Base-by-base conservation (phyloP, 345 rosid genomes). In the Aquilaria sinensis region DNA sequence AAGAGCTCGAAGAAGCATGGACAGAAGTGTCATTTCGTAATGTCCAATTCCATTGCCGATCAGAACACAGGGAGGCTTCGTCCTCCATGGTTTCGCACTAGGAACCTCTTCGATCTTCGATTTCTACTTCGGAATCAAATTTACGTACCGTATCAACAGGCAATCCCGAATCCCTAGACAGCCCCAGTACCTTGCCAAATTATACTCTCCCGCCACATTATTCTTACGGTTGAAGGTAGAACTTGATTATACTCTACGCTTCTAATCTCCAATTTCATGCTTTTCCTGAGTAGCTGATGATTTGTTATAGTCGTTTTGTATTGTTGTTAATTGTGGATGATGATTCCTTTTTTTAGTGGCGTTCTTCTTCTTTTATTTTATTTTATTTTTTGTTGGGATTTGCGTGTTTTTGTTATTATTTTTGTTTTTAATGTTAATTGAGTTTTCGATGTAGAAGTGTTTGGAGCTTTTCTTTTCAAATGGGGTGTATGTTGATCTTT, bases 1-100 rank as follows among this genome's bases (percentile, higher is more conserved):
- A 53, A 57, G 46, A 15, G 46, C 6, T 0, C 53, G 51, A 57
- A 13, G 68, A 58, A 58, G 3, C 59, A 61, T 67, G 96, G 92
- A 75, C 52, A 78, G 43, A 68, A 65, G 0, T 0, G 92, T 84
- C 68, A 82, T 76, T 75, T 60, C 10, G 1, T 0, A 0, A 1
- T 10, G 15, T 56, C 75, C 70, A 85, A 64, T 70, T 83, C 75
- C 87, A 75, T 83, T 79, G 87, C 89, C 95, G 98, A 92, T 85
- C 90, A 87, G 82, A 85, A 85, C 80, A 78, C 78, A 60, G 78
- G 74, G 67, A 37, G 43, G 78, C 81, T 76, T 77, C 85, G 68
- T 71, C 85, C 78, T 81, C 85, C 85, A 74, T 81, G 86, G 88
- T 80, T 72, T 71, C 61, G 71, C 75, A 69, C 81, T 75, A 76